Evolutionary conservation across 1,284 basidiomycete species (phyloP).

Genomic region (Papiliotrema flavescens): DNA sequence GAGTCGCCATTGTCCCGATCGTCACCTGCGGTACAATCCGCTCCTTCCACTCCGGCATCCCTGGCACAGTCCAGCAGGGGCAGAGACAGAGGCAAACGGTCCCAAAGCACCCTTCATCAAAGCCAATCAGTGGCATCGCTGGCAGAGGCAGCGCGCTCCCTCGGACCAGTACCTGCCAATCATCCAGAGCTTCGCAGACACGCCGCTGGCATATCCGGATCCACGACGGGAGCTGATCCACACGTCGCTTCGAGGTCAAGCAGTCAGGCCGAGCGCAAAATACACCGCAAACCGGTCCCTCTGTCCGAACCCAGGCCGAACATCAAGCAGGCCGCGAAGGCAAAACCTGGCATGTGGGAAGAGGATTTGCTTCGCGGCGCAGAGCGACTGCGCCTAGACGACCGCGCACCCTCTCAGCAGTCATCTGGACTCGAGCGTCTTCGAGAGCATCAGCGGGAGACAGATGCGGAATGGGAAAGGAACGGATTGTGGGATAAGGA

Average conservation of each 20-base stretch:
- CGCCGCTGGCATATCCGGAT: neutral
- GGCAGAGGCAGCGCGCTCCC: neutral
- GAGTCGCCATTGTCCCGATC: neutral
- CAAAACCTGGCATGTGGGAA: conserved; percentile 18
- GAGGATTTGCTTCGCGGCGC: conserved; percentile 11
- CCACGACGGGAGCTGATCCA: neutral
- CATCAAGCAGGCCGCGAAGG: neutral
- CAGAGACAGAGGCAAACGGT: too few relatives aligned
- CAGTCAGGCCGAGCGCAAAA: neutral
- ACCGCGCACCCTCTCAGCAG: too few relatives aligned
- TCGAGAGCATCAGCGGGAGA: conserved; percentile 2
- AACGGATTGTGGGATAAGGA: conserved; percentile 23
- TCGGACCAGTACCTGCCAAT: neutral
- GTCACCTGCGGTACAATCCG: neutral
- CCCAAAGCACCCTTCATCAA: neutral
- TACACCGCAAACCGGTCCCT: neutral
- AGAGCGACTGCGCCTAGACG: neutral
- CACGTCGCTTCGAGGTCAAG: neutral
- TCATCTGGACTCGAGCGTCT: neutral
- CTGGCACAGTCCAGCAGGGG: neutral
- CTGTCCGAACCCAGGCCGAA: neutral
- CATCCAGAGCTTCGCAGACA: neutral
- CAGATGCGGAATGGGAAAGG: conserved; percentile 26
- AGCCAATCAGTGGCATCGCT: neutral
- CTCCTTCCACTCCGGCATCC: neutral